A percentile compares a stretch with the other conserved stretches of the same genome.
These are phyloP conservation scores for Xerocomellus dryophilus DNA, from an alignment of 768 basidiomycete genomes.

Conservation along the genomic window DNA sequence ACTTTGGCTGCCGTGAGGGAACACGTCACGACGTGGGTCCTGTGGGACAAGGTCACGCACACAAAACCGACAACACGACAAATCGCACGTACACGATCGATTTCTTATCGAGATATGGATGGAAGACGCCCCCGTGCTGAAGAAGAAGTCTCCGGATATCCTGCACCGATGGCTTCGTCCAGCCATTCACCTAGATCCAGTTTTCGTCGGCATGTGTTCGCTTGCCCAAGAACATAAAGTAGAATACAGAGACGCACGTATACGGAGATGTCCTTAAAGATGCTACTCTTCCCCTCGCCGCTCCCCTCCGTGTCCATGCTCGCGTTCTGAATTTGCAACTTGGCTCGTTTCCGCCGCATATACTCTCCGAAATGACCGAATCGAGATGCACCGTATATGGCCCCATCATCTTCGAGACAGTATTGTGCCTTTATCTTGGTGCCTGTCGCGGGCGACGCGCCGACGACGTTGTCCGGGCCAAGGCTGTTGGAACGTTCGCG, in stretches of 20 bases:
- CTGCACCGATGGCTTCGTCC: slow-evolving; percentile 83
- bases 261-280: slow-evolving; percentile 75
- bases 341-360: slow-evolving; percentile 87
- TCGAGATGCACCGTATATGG: slow-evolving; percentile 69
- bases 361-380: slow-evolving; percentile 89
- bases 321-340: slow-evolving; percentile 79
- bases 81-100: slow-evolving; percentile 54
- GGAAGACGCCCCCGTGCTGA: slow-evolving; percentile 78
- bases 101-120: slow-evolving; percentile 81
- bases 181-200: slow-evolving; percentile 75
- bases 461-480: not conserved
- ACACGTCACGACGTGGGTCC: slow-evolving; percentile 90
- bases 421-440: slow-evolving; percentile 20
- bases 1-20: slow-evolving; percentile 89
- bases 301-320: slow-evolving; percentile 30
- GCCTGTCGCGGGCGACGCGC: slow-evolving; percentile 1
- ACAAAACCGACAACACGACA: not conserved
- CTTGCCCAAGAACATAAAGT: not conserved
- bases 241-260: slow-evolving; percentile 57
- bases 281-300: slow-evolving; percentile 35
- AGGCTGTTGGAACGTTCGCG: slow-evolving; percentile 30
- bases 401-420: slow-evolving; percentile 34
- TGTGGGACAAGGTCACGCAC: slow-evolving; percentile 26
- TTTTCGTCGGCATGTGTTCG: not conserved
- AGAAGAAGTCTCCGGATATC: slow-evolving; percentile 78